A percentile compares a stretch with the other conserved stretches of the same genome.
Evolutionary conservation across 768 basidiomycete species (phyloP).

Genomic region (Polyporus arcularius): DNA sequence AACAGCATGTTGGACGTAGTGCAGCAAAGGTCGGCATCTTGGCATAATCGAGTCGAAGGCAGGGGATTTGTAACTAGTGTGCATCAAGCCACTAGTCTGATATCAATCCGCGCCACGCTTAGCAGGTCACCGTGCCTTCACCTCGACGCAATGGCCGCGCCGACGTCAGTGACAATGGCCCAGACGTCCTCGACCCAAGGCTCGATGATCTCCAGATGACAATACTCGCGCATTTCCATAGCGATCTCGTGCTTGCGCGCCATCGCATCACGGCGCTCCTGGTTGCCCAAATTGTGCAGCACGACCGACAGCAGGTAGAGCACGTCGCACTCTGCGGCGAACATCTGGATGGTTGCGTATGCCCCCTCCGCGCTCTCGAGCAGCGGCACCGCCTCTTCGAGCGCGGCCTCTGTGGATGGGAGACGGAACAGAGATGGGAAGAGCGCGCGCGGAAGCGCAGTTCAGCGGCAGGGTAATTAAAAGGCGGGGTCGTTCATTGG

Average conservation of each 20-base stretch:
- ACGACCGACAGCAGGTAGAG: constrained; percentile 72
- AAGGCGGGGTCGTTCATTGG: constrained; percentile 7
- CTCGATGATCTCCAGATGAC: constrained; percentile 49
- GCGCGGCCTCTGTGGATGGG: constrained; percentile 30
- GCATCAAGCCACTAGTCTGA: too few species aligned
- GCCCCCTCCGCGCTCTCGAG: constrained; percentile 67
- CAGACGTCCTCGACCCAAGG: constrained; percentile 56
- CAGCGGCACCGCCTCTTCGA: constrained; percentile 61
- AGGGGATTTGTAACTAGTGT: too few species aligned
- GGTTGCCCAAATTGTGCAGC: constrained; percentile 67
- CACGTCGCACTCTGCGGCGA: constrained; percentile 61
- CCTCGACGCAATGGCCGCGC: constrained; percentile 50
- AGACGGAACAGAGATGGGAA: not conserved
- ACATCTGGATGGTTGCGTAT: constrained; percentile 59
- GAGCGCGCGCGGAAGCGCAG: not conserved
- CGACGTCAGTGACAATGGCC: constrained; percentile 59
- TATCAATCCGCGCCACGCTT: too few species aligned
- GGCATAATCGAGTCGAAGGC: too few species aligned
- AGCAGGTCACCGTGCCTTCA: not conserved
- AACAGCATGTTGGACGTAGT: too few species aligned
- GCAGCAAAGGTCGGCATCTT: too few species aligned
- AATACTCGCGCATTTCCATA: constrained; percentile 39
- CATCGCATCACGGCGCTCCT: constrained; percentile 53
- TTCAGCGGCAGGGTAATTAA: not conserved
- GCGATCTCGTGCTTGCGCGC: constrained; percentile 51